Evolutionary conservation across 257 asterid genomes (phyloP), one percentile per base, ranked within the genome.

Genomic region (Solanum rostratum): DNA sequence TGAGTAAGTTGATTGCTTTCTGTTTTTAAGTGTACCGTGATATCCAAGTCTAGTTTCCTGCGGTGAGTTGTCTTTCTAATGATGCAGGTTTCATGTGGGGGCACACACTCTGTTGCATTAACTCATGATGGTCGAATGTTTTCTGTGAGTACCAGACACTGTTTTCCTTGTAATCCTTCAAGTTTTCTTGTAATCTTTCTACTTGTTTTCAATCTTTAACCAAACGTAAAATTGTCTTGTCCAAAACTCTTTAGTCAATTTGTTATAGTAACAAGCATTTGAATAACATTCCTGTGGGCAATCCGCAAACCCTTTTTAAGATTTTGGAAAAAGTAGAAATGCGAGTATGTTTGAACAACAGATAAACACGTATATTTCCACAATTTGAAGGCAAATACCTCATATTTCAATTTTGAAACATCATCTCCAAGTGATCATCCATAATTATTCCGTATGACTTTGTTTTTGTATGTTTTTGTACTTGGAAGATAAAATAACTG

Each of bases 41-140:
- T 33, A 30, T 66, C 39, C 46, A 16, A 33, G 76, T 6, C 12
- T 24, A 27, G 20, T 9, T 78, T 78, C 3, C 18, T 27, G 8
- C 14, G 62, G 62, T 76, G 45, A 76, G 22, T 24, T 76, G 18
- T 50, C 37, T 78, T 78, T 78, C 69, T 87, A 79, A 41, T 87
- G 85, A n/a, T 92, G 92, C 92, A 97, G 99, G 90, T 97, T 59
- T 94, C 99, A 41, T 97, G 99, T 86, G 99, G 99, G 82, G 99
- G 99, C 82, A 97, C 99, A 41, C 98, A 97, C 88, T 97, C 99
- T 19, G 99, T 97, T 73, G 97, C 98, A 37, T 85, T 95, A 82
- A 92, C 99, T 37, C 88, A 87, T 50, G 99, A 97, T 89, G 99
- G 99, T 10, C 96, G 93, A 86, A 93, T 97, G 93, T 95, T 91